Evolutionary conservation across 352 stramenopile species (phyloP), one percentile per base, ranked within the genome.

Genomic region (Pythium scleroteichum): DNA sequence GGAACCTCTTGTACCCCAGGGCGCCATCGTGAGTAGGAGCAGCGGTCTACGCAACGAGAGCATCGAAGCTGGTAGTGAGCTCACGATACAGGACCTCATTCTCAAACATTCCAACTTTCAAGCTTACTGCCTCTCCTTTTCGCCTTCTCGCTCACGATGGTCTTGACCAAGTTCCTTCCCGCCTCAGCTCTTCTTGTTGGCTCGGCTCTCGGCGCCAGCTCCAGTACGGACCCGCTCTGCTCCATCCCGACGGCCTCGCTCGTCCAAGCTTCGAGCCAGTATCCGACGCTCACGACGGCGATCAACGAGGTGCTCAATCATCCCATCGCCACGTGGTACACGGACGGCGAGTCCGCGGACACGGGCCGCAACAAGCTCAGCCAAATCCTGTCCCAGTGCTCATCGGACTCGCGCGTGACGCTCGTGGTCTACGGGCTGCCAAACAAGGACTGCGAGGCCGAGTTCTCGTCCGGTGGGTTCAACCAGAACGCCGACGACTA

Each of bases 341-440:
- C 74, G 1, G 77, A 87, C 58, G n/a, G 29, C 53, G 67, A 84
- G 57, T 81, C 85, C 48, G 69, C 53, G 10, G 35, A 68, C 9
- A 75, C 59, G 4, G 16, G 23, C 12, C 46, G 59, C 41, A 49
- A 19, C 13, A 49, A 49, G 42, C 42, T 49, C 14, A 62, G 49
- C 16, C 45, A 86, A 16, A 72, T 78, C 9, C 58, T 35, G 7
- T 17, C 65, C 6, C 84, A 75, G 35, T 62, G 53, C 1, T 63
- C 70, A 41, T 66, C 72, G 48, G 24, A 24, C 19, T 67, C 72
- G 23, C 72, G 78, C 4, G 60, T 89, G 32, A 82, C 47, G 2
- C 65, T 91, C 35, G 73, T 85, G 5, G 79, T 92, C 1, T 90
- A 92, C 57, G 83, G 77, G 13, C 66, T 92, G 23, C 83, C 83